These are phyloP conservation scores for Diaporthe batatas DNA, from an alignment of 2,329 filamentous ascomycete species.

Conservation along the genomic window DNA sequence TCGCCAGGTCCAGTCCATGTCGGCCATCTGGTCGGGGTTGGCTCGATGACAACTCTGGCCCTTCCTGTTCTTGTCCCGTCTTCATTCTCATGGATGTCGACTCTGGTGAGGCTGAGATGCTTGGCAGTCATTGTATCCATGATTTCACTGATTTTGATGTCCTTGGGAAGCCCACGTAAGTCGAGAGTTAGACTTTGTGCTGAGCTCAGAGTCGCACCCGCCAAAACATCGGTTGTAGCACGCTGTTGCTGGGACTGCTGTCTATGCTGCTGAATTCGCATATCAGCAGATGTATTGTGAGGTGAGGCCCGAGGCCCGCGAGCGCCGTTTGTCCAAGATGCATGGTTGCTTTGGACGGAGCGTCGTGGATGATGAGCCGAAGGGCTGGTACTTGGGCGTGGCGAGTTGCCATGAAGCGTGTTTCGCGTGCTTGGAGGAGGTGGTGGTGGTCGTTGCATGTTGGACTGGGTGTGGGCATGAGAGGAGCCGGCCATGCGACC, in stretches of 20 bases:
- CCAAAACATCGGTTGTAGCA: neutral
- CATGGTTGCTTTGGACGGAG: neutral
- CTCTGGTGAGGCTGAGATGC: conserved; percentile 64
- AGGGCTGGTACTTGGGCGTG: neutral
- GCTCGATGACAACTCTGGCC: conserved; percentile 69
- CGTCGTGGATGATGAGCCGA: neutral
- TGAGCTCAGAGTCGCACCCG: neutral
- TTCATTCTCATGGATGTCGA: conserved; percentile 66
- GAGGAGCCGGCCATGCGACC: neutral
- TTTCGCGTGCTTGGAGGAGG: neutral
- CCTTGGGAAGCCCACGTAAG: conserved; percentile 52
- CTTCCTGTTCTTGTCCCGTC: conserved; percentile 54
- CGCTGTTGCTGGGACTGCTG: neutral
- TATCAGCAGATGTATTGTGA: neutral
- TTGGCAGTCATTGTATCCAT: conserved; percentile 64
- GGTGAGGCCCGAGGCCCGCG: neutral
- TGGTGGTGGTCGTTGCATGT: too few relatives aligned
- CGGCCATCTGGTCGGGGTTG: conserved; percentile 58
- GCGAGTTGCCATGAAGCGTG: neutral
- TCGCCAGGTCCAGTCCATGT: conserved; percentile 33
- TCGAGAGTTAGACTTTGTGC: conserved; percentile 49
- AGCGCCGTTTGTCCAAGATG: neutral
- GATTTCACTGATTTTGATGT: conserved; percentile 59
- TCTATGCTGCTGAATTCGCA: neutral
- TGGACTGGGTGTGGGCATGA: neutral